Evolutionary conservation across 345 rosid genomes (phyloP).

Genomic region (Brassica carinata): DNA sequence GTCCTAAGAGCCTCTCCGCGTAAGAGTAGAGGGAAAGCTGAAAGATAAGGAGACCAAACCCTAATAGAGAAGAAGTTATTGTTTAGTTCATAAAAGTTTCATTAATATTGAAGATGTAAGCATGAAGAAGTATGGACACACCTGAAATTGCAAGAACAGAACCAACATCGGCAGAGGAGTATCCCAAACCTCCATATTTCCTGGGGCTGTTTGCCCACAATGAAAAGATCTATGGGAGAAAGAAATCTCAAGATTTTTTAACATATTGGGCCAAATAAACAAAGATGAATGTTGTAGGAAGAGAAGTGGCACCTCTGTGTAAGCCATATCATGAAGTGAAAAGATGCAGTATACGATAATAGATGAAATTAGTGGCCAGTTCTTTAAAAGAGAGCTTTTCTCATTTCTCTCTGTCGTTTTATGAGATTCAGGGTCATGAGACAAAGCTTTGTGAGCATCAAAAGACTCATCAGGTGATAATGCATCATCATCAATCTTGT

Average conservation of each 20-base stretch:
- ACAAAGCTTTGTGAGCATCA: neutral
- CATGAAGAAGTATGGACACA: neutral
- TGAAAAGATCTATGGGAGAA: neutral
- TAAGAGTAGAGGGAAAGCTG: neutral
- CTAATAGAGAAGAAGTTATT: neutral
- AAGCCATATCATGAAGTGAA: neutral
- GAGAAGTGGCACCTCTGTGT: neutral
- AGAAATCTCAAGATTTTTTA: neutral
- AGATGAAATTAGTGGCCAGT: neutral
- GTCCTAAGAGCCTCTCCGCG: neutral
- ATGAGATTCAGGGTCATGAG: neutral
- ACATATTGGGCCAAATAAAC: neutral
- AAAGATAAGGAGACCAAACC: neutral
- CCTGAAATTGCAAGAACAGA: constrained; percentile 1
- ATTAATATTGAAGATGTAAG: no score
- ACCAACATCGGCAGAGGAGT: neutral
- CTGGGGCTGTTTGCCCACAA: neutral
- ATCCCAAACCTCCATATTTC: neutral
- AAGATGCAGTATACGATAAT: neutral
- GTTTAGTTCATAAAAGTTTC: neutral
- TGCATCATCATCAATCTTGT: neutral
- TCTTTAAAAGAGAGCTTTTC: neutral
- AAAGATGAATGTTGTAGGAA: neutral
- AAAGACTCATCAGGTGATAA: neutral
- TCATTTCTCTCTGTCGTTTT: neutral